Conservation (phyloP, 805 yeast genomes). For the Starmerella stellata region DNA sequence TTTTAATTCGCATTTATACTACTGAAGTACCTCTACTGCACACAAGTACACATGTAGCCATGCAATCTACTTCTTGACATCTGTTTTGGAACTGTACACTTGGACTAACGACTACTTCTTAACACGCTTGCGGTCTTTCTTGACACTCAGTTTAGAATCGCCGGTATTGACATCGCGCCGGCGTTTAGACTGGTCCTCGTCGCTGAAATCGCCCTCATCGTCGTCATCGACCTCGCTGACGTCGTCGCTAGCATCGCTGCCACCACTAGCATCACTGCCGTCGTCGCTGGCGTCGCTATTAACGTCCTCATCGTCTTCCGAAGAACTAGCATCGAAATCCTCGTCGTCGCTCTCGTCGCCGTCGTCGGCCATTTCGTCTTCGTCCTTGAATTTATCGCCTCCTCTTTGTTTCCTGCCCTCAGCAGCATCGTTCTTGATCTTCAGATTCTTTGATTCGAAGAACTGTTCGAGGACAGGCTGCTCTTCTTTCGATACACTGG, state of each 20-base stretch:
- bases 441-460: slow-evolving; percentile 57
- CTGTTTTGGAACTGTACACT: too few species aligned
- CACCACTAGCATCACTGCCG: not conserved
- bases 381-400: slow-evolving; percentile 1
- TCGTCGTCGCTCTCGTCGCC: slow-evolving; percentile 8
- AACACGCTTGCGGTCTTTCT: slow-evolving; percentile 9
- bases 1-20: too few species aligned
- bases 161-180: slow-evolving; percentile 6
- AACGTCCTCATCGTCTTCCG: not conserved
- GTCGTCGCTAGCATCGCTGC: not conserved
- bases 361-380: slow-evolving; percentile 1
- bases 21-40: too few species aligned
- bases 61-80: too few species aligned
- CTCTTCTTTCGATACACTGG: slow-evolving; percentile 78
- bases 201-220: not conserved
- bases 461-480: slow-evolving; percentile 61
- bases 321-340: slow-evolving; percentile 8
- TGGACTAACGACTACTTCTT: too few species aligned
- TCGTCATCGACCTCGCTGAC: not conserved
- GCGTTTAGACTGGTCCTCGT: not conserved
- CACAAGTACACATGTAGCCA: too few species aligned
- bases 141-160: slow-evolving; percentile 7
- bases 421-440: slow-evolving; percentile 74
- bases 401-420: slow-evolving; percentile 65
- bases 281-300: too few species aligned